phyloP scores from a whole-genome alignment of 192 early-diverging fungal species.

The Chytriomyces confervae region DNA sequence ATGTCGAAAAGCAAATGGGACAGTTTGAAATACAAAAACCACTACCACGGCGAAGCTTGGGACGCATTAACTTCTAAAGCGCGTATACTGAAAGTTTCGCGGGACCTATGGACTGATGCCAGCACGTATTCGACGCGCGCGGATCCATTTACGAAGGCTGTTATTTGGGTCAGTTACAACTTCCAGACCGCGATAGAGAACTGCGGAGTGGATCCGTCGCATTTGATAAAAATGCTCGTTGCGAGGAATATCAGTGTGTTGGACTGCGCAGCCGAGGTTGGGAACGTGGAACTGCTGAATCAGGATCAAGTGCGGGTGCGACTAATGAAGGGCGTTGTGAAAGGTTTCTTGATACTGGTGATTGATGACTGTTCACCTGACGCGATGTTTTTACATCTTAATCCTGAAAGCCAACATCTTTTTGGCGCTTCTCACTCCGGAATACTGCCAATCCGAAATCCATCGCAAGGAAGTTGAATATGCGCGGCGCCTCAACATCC shows the following conservation, averaged over 20 bases:
- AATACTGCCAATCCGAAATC: conserved; percentile 11
- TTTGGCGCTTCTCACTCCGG: conserved; percentile 18
- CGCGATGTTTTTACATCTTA: not conserved
- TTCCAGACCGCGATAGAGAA: not conserved
- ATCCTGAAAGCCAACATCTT: not conserved
- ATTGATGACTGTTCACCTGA: not conserved
- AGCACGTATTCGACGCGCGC: too few species aligned
- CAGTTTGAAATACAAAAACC: not conserved
- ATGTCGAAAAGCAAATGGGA: not conserved
- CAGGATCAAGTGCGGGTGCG: not conserved
- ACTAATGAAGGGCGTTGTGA: conserved; percentile 2
- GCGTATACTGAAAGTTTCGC: not conserved
- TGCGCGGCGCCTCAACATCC: not conserved
- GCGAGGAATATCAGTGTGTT: not conserved
- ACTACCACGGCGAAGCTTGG: not conserved
- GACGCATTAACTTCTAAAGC: not conserved
- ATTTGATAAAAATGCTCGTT: not conserved
- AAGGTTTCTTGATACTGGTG: not conserved
- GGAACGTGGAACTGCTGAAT: not conserved
- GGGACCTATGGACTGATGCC: not conserved
- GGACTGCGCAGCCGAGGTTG: not conserved
- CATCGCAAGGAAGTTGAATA: conserved; percentile 25
- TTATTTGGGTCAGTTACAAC: not conserved
- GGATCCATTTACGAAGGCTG: not conserved
- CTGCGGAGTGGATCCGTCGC: not conserved